Conservation (phyloP, 2,329 filamentous ascomycete species). For the Domatiomyces catenatus region DNA sequence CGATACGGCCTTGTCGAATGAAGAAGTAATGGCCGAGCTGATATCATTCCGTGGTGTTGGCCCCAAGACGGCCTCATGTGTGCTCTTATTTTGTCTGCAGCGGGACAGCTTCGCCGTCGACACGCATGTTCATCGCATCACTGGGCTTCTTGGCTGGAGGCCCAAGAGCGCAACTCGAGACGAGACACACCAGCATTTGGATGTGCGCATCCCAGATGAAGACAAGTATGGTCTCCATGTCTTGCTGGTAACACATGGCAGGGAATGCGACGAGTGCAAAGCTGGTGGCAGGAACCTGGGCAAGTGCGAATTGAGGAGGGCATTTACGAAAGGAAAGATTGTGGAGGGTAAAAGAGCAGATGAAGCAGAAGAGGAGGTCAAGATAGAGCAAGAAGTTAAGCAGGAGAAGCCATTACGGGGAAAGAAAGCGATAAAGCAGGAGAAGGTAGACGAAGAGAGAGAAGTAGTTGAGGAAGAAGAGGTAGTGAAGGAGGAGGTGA, state of each 20-base stretch:
- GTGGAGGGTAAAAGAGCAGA: constrained; percentile 22
- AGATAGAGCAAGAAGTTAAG: constrained; percentile 5
- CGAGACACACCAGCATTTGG: constrained; percentile 34
- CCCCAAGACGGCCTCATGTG: constrained; percentile 51
- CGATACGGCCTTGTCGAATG: constrained; percentile 22
- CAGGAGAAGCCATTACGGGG: background rate
- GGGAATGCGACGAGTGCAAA: constrained; percentile 43
- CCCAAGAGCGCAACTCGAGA: constrained; percentile 26
- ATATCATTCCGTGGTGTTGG: constrained; percentile 48
- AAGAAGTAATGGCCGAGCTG: constrained; percentile 43
- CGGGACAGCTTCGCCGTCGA: constrained; percentile 50
- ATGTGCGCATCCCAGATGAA: constrained; percentile 45
- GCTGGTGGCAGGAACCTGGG: constrained; percentile 43
- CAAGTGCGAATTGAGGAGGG: constrained; percentile 43
- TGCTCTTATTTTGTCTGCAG: constrained; percentile 49
- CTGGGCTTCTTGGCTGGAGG: constrained; percentile 47
- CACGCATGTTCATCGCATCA: constrained; percentile 50
- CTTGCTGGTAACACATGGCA: constrained; percentile 47
- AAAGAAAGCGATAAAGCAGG: background rate
- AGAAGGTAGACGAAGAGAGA: background rate
- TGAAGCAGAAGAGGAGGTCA: constrained; percentile 5
- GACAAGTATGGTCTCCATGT: constrained; percentile 50
- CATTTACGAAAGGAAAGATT: constrained; percentile 49
- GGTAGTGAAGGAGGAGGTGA: background rate
- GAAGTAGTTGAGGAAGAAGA: background rate